phyloP scores from a whole-genome alignment of 2,329 filamentous ascomycete species.

The Diaporthe velutina region DNA sequence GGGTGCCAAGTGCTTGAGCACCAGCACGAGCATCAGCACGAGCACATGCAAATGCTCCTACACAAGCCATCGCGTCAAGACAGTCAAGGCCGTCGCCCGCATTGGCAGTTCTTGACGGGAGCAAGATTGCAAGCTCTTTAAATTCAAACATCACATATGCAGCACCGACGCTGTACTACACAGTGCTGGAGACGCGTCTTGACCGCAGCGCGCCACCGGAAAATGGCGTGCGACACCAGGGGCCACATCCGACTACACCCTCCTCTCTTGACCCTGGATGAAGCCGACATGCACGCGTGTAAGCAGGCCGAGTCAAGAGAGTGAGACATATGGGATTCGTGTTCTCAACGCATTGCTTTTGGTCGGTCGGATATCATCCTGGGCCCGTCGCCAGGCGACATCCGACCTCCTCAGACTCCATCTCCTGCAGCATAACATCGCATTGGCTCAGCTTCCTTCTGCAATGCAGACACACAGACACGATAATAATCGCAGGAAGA shows the following conservation, averaged over 20 bases:
- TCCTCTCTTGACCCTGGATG: background rate
- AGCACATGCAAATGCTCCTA: background rate
- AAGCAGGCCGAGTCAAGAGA: slow-evolving; percentile 17
- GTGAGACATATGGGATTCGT: slow-evolving; percentile 8
- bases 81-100: background rate
- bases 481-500: background rate
- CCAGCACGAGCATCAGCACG: background rate
- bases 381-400: background rate
- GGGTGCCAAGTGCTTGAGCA: background rate
- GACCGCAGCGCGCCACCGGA: background rate
- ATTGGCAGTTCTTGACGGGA: background rate
- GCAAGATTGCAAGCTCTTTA: background rate
- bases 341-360: background rate
- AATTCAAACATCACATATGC: background rate
- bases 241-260: slow-evolving; percentile 3
- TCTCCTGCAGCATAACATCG: slow-evolving; percentile 8
- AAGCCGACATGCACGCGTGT: slow-evolving; percentile 3
- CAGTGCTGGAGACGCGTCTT: slow-evolving; percentile 8
- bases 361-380: background rate
- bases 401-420: background rate
- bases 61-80: background rate
- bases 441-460: slow-evolving; percentile 2
- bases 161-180: background rate
- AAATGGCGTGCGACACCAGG: background rate
- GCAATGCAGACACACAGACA: slow-evolving; percentile 10